Evolutionary conservation across 306 rosid species (phyloP).

Genomic region (Dalbergia cochinchinensis): DNA sequence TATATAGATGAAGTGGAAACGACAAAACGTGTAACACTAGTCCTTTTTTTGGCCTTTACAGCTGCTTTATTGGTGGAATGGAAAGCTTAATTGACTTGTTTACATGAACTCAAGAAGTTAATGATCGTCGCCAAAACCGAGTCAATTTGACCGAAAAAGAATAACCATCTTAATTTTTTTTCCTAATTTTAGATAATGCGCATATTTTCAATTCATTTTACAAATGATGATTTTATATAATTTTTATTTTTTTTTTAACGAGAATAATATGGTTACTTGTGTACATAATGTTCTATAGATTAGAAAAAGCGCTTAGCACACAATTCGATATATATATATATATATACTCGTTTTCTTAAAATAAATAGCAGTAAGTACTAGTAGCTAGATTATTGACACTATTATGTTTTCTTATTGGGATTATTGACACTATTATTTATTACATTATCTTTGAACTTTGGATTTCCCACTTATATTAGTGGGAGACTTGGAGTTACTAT

Average conservation of each 20-base stretch:
- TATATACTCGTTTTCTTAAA: too few species aligned
- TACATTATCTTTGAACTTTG: not conserved
- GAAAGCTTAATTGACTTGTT: not conserved
- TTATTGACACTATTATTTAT: not conserved
- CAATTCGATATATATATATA: too few species aligned
- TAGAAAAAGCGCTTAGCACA: too few species aligned
- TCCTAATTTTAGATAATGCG: not conserved
- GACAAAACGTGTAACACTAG: conserved; percentile 13
- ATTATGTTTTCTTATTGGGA: not conserved
- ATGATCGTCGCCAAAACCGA: not conserved
- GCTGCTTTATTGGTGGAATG: not conserved
- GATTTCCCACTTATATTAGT: not conserved
- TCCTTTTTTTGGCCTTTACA: not conserved
- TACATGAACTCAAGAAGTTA: not conserved
- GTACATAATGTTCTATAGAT: too few species aligned
- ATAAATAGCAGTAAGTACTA: too few species aligned
- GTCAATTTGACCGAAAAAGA: not conserved
- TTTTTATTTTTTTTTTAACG: not conserved
- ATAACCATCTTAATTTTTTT: too few species aligned
- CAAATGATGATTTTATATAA: not conserved
- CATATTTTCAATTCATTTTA: not conserved
- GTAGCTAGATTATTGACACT: not conserved
- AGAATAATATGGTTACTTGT: too few species aligned
- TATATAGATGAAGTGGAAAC: not conserved
- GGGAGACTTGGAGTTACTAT: not conserved